phyloP scores from a whole-genome alignment of 2,329 filamentous ascomycete species.

The Neonectria neomacrospora region DNA sequence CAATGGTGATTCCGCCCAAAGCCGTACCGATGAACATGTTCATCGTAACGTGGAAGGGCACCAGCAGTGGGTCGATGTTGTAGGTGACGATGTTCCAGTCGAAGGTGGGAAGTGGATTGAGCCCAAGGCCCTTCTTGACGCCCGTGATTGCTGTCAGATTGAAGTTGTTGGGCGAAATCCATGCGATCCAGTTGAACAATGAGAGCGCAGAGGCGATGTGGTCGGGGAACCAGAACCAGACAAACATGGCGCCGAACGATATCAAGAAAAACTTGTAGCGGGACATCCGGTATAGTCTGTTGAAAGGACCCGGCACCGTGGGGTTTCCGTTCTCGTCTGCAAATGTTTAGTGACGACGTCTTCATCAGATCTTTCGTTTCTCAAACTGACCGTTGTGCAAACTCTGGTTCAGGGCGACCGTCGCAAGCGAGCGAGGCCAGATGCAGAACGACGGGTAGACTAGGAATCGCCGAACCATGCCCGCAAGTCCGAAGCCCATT shows the following conservation, averaged over 20 bases:
- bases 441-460: slow-evolving; percentile 57
- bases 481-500: slow-evolving; percentile 66
- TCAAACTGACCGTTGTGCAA: slow-evolving; percentile 30
- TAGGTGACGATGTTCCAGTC: slow-evolving; percentile 57
- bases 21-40: slow-evolving; percentile 50
- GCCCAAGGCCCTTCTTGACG: slow-evolving; percentile 54
- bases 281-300: slow-evolving; percentile 33
- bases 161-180: slow-evolving; percentile 61
- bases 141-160: slow-evolving; percentile 57
- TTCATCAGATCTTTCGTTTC: accelerated
- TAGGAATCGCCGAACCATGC: slow-evolving; percentile 60
- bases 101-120: slow-evolving; percentile 62
- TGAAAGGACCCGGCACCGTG: slow-evolving; percentile 31
- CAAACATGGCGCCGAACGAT: slow-evolving; percentile 35
- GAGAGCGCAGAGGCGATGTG: slow-evolving; percentile 33
- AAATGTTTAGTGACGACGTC: neutral
- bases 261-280: slow-evolving; percentile 39
- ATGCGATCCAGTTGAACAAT: slow-evolving; percentile 65
- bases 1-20: slow-evolving; percentile 53
- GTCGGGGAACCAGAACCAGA: slow-evolving; percentile 42
- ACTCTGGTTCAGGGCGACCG: slow-evolving; percentile 37
- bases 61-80: slow-evolving; percentile 33
- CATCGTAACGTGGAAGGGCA: slow-evolving; percentile 55
- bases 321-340: slow-evolving; percentile 18
- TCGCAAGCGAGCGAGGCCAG: slow-evolving; percentile 49